Percentiles rank a stretch among this genome's conserved stretches.
Conservation (phyloP, 352 stramenopile species). For the Pythium volutum region DNA sequence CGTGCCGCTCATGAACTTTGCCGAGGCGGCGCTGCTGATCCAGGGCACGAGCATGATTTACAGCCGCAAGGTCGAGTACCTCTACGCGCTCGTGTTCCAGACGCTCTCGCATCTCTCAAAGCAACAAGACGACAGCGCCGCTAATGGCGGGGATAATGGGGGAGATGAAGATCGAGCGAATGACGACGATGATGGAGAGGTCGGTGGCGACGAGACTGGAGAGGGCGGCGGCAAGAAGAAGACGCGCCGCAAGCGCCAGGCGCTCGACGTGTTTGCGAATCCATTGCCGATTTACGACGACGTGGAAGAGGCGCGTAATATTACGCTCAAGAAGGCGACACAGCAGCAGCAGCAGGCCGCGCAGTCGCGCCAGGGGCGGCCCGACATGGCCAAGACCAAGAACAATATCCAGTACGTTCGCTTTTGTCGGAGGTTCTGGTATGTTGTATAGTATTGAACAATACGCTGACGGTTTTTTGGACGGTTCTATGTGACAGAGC, state of each 20-base stretch:
- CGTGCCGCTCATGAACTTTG: constrained; percentile 85
- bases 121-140: constrained; percentile 39
- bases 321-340: constrained; percentile 38
- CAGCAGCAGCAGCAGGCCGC: background rate
- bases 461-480: constrained; percentile 5
- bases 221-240: constrained; percentile 2
- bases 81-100: constrained; percentile 92
- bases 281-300: constrained; percentile 64
- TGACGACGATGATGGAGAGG: constrained; percentile 18
- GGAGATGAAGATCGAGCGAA: no score
- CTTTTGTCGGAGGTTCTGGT: background rate
- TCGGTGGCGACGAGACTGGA: constrained; percentile 17
- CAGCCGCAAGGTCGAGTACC: constrained; percentile 94
- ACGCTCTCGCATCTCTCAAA: constrained; percentile 80
- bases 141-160: constrained; percentile 28
- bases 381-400: constrained; percentile 38
- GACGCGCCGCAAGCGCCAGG: constrained; percentile 7
- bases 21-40: constrained; percentile 91
- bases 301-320: constrained; percentile 58
- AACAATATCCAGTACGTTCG: constrained; percentile 63
- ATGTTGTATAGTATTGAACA: no score
- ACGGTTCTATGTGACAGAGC: constrained; percentile 30
- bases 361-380: background rate
- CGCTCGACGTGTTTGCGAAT: constrained; percentile 43
- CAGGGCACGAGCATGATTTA: constrained; percentile 93